Evolutionary conservation across 306 rosid genomes (phyloP).

Genomic region (Cucurbita moschata): DNA sequence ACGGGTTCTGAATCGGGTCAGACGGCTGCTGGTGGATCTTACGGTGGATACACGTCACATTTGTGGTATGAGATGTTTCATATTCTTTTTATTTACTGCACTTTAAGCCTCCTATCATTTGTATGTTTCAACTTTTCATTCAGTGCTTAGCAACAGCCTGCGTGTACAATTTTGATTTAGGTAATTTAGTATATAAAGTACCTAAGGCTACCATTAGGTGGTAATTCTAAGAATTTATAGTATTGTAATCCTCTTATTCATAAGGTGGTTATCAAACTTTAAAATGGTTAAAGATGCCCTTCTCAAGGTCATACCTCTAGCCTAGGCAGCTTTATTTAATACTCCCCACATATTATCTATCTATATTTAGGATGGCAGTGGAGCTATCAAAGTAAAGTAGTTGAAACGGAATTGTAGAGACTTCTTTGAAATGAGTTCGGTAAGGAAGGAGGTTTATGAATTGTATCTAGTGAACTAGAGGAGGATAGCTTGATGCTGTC

Average conservation of each 20-base stretch:
- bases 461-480: not conserved
- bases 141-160: not conserved
- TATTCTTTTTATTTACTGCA: not conserved
- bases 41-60: conserved; percentile 19
- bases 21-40: conserved; percentile 17
- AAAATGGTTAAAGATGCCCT: not conserved
- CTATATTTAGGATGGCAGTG: not conserved
- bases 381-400: not conserved
- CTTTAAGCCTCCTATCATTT: not conserved
- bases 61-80: conserved; percentile 28
- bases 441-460: not conserved
- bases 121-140: not conserved
- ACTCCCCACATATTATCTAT: not conserved
- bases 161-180: not conserved
- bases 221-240: not conserved
- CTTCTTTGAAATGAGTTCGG: not conserved
- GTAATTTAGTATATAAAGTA: not conserved
- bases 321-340: not conserved
- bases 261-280: not conserved
- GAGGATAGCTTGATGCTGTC: not conserved
- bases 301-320: not conserved
- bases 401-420: not conserved
- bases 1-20: conserved; percentile 11
- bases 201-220: not conserved
- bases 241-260: not conserved